Evolutionary conservation across 2,329 filamentous ascomycete species (phyloP), one percentile per base, ranked within the genome.

Genomic region (Fusarium tuaranense): DNA sequence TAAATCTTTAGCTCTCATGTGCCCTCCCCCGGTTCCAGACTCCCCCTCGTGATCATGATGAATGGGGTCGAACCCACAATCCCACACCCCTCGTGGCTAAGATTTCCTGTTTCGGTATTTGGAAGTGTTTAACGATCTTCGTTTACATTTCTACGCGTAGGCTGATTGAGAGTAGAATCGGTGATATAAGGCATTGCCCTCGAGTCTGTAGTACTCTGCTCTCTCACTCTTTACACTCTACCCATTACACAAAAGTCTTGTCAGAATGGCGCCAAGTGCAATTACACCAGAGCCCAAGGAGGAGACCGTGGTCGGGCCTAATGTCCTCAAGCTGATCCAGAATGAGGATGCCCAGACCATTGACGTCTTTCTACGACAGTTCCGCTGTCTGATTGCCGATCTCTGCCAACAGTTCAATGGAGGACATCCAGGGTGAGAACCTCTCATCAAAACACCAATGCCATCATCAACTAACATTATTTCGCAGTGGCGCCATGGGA

Each of bases 371-470:
- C 81, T 93, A 61, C 87, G 86, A 75, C 89, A 88, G 7, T 92
- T 92, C 78, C 85, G 92, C 65, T 83, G 88, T 60, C 82, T 93
- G 34, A 91, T 93, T 68, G 90, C 92, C 53, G 92, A 94, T 78
- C 82, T 94, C 4, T 93, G 91, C 76, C 87, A 93, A 79, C 91
- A 93, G 73, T 94, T 92, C 81, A 89, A 89, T 71, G 91, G 91
- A 39, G 92, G 92, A 0, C 92, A 93, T 78, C 92, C 91, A 20
- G 92, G 91, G 88, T 91, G 84, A 75, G 85, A 68, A 1, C 36
- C 16, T 16, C 22, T 22, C 22, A 22, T 4, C 22, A 22, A 22
- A 30, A 25, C 14, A n/a, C 7, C 16, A 59, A 44, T 12, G 12
- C 2, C 12, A 46, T 39, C 51, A 2, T n/a, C 8, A 44, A 27